Base-by-base conservation (phyloP, 441 rosid species). In the Adansonia grandidieri region DNA sequence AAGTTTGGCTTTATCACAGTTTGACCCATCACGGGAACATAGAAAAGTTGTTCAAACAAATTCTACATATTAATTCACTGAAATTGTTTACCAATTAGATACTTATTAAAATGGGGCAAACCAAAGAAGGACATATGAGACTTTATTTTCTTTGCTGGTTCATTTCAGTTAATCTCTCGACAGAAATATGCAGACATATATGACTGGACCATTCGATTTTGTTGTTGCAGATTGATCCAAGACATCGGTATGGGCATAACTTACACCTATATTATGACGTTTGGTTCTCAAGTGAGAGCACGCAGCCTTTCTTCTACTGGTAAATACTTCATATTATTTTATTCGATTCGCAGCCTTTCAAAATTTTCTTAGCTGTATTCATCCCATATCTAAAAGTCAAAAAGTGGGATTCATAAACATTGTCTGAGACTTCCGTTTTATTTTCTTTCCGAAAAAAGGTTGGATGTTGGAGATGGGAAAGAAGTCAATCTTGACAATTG, bases 241-340 rank as follows among this genome's bases (percentile, higher is more conserved):
- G 95, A 44, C 95, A 91, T 60, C 84, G 93, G 0, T 91, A 91
- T 53, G 95, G 95, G 2, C 95, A 91, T 76, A 91, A 91, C 67
- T 73, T 91, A 76, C 91, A 88, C 83, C 22, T 89, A 19, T 91
- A 91, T 66, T 91, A 89, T 54, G 95, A 88, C 71, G 70, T 88
- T 10, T 91, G 92, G 95, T 87, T 91, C 64, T 60, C 22, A 6
- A 87, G 89, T 61, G 89, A 88, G 82, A 87, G 93, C 83, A 80
- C 77, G 0, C 86, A 87, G 63, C 95, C 93, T 3, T 91, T 91
- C 80, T 91, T 91, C 85, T 91, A 89, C 90, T 91, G 91, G 92
- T 87, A 83, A 79, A 70, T 13, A 22, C 47, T 71, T 10, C 10
- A 6, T 57, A 17, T 32, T 44, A 24, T 58, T 1, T 56, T 73